phyloP scores from a whole-genome alignment of 805 yeast genomes.

The Nakazawaea wickerhamii region DNA sequence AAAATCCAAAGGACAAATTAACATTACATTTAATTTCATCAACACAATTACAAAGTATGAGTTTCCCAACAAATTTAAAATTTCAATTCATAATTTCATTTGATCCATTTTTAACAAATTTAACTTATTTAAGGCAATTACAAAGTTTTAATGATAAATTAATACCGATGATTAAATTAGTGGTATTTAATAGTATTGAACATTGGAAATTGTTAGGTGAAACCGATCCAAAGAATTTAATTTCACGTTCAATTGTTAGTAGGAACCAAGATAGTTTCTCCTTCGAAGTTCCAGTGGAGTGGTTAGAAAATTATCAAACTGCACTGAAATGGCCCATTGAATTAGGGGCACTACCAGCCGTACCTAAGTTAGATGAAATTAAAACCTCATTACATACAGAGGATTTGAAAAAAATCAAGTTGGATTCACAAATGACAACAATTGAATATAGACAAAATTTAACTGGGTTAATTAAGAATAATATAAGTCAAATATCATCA shows the following conservation, averaged over 20 bases:
- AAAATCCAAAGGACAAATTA: constrained; percentile 18
- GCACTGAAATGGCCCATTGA: constrained; percentile 15
- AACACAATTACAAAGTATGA: constrained; percentile 34
- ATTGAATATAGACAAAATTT: constrained; percentile 29
- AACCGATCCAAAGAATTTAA: constrained; percentile 17
- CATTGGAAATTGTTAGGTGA: constrained; percentile 28
- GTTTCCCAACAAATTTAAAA: constrained; percentile 26
- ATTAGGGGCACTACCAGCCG: constrained; percentile 15
- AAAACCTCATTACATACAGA: constrained; percentile 17
- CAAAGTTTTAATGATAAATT: constrained; percentile 12
- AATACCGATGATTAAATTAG: constrained; percentile 41
- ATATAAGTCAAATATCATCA: constrained; percentile 25
- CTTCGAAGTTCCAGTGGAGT: constrained; percentile 16
- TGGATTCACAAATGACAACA: constrained; percentile 14
- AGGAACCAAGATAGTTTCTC: constrained; percentile 15
- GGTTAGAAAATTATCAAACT: constrained; percentile 22
- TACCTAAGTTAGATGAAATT: constrained; percentile 17
- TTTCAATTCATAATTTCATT: constrained; percentile 44
- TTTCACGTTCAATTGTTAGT: constrained; percentile 18
- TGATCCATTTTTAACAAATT: constrained; percentile 35
- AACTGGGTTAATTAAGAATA: constrained; percentile 31
- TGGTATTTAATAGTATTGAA: constrained; percentile 40
- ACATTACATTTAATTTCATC: constrained; percentile 39
- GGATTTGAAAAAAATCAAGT: constrained; percentile 14
- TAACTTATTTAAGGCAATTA: constrained; percentile 16